These are phyloP conservation scores for Diutina neorugosa DNA, from an alignment of 1,139 yeast genomes.

Conservation along the genomic window DNA sequence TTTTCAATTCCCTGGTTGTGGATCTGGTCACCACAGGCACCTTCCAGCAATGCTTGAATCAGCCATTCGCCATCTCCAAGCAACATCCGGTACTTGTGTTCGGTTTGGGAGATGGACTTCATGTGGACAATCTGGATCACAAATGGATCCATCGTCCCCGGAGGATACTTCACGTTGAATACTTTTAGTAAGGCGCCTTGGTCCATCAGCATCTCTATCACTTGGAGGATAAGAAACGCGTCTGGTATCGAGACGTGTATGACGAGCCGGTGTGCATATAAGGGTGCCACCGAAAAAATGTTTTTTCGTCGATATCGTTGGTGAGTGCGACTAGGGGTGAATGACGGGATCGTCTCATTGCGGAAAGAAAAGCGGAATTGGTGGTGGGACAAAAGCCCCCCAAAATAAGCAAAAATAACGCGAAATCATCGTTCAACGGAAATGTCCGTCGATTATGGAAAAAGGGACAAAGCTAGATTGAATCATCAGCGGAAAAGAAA, in stretches of 20 bases:
- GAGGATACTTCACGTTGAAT: background rate
- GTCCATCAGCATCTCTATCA: background rate
- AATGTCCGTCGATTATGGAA: background rate
- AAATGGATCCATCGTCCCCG: background rate
- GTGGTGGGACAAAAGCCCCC: background rate
- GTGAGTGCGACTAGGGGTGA: background rate
- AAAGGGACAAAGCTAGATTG: background rate
- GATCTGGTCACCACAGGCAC: background rate
- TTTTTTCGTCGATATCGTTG: no score
- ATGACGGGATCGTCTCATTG: background rate
- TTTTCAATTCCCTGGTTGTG: background rate
- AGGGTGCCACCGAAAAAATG: background rate
- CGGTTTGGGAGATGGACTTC: background rate
- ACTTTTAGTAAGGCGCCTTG: background rate
- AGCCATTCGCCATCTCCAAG: background rate
- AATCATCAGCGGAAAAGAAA: background rate
- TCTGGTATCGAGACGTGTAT: background rate
- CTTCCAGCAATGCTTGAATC: background rate
- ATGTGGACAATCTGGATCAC: background rate
- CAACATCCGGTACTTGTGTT: background rate
- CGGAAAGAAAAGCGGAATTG: background rate
- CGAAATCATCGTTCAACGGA: background rate
- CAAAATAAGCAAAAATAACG: background rate
- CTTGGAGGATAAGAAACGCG: background rate
- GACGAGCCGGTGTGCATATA: background rate